Percentiles rank a stretch among this genome's conserved stretches.
Evolutionary conservation across 2,329 filamentous ascomycete species (phyloP).

Genomic region (Aspergillus ustus): DNA sequence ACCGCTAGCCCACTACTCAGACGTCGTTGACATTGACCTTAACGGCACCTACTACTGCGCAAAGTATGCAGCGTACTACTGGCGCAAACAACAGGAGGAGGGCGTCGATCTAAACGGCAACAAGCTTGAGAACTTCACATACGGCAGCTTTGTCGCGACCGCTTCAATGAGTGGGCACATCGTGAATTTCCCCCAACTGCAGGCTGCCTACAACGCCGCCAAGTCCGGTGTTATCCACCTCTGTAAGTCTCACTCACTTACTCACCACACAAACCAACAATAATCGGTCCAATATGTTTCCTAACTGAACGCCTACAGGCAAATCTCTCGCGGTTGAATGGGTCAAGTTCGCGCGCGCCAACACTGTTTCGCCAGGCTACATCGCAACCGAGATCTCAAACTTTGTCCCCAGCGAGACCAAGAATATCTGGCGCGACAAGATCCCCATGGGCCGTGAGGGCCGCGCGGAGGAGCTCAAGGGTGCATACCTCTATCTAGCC

Average conservation of each 20-base stretch:
- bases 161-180: constrained; percentile 79
- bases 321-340: constrained; percentile 76
- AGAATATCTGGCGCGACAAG: constrained; percentile 76
- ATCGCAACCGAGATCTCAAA: constrained; percentile 73
- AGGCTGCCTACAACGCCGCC: constrained; percentile 74
- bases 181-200: constrained; percentile 75
- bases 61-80: constrained; percentile 70
- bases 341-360: constrained; percentile 74
- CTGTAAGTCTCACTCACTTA: constrained; percentile 36
- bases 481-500: constrained; percentile 79
- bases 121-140: constrained; percentile 62
- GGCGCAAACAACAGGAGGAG: constrained; percentile 71
- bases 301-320: constrained; percentile 45
- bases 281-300: not conserved
- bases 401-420: constrained; percentile 68
- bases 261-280: constrained; percentile 42
- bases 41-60: constrained; percentile 81
- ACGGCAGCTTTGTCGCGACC: constrained; percentile 76
- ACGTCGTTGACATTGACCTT: constrained; percentile 72
- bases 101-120: constrained; percentile 66
- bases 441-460: constrained; percentile 81
- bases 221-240: constrained; percentile 65
- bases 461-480: constrained; percentile 75
- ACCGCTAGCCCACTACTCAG: constrained; percentile 65
- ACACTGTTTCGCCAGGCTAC: constrained; percentile 75